Evolutionary conservation across 1,139 yeast species (phyloP), one percentile per base, ranked within the genome.

Genomic region (Saccharomyces hybrid): DNA sequence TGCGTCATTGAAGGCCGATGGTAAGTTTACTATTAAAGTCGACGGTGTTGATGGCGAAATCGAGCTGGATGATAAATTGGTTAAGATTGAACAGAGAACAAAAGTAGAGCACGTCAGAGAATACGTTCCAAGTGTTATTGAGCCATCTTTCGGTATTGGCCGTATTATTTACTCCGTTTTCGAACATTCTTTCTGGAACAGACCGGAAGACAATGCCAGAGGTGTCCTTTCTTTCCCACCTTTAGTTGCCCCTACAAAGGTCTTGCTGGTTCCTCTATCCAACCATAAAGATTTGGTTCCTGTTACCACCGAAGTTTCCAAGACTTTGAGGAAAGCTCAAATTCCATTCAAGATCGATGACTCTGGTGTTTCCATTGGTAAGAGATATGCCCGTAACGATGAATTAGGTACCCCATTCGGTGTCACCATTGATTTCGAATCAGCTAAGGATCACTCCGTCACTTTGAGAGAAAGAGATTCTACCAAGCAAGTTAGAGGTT

Each of bases 331-430:
- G 74, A 77, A 78, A 63, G 84, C 83, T 61, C 95, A 90, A 71
- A 83, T 95, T 66, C 95, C 98, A 62, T 89, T 91, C 79, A 93
- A 91, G 80, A 86, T 91, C 56, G 99, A 95, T 72, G 99, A 95
- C 72, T 90, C 98, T 16, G 87, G 96, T 68, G 98, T 97, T 38
- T 89, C 98, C 31, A 93, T 95, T 66, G 99, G 99, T 77, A 89
- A 91, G 79, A 87, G 99, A 77, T 95, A 95, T 69, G 91, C 99
- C 59, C 88, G 99, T 78, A 95, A 95, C 73, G 99, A 95, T 74
- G 99, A 95, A 77, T 82, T 95, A 72, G 99, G 99, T 74, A 95
- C 99, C 56, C 99, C 99, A 64, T 95, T 93, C 70, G 99, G 99
- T 74, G 83, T 95, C 73, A 95, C 99, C 62, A 87, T 95, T 66